A percentile compares a stretch with the other conserved stretches of the same genome.
Conservation (phyloP, 345 rosid species). For the Raphanus raphanistrum region DNA sequence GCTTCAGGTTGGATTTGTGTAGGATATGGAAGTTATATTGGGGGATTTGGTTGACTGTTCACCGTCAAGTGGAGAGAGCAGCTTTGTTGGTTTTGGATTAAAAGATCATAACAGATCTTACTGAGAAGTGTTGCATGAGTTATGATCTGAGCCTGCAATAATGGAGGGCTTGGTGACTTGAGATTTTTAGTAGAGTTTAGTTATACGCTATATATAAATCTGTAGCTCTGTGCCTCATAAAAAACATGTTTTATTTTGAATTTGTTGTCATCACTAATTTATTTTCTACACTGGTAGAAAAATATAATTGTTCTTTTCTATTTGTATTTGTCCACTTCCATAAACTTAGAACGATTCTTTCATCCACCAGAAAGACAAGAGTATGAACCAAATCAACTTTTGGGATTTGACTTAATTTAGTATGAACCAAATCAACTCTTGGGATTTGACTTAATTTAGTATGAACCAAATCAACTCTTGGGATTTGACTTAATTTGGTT, state of each 20-base stretch:
- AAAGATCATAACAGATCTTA: conserved; percentile 22
- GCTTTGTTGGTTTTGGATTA: conserved; percentile 38
- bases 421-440: too few species aligned
- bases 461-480: too few species aligned
- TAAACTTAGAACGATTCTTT: not conserved
- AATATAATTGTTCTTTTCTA: not conserved
- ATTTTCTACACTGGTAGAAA: too few species aligned
- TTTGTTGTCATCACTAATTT: conserved; percentile 3
- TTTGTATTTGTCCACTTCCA: not conserved
- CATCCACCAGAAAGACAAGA: not conserved
- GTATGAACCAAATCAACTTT: too few species aligned
- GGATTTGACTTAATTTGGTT: too few species aligned
- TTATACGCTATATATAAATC: too few species aligned
- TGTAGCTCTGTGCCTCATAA: conserved; percentile 28
- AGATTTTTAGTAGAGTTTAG: conserved; percentile 16
- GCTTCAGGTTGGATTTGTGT: not conserved
- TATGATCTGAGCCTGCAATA: conserved; percentile 14
- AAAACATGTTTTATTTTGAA: conserved; percentile 10
- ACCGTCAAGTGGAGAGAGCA: conserved; percentile 43
- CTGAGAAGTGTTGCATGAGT: conserved; percentile 27
- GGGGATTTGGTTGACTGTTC: conserved; percentile 44
- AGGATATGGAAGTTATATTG: not conserved
- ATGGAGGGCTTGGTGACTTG: conserved; percentile 1
- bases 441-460: too few species aligned
- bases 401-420: too few species aligned